Evolutionary conservation across 257 asterid species (phyloP).

Genomic region (Cruciata laevipes): DNA sequence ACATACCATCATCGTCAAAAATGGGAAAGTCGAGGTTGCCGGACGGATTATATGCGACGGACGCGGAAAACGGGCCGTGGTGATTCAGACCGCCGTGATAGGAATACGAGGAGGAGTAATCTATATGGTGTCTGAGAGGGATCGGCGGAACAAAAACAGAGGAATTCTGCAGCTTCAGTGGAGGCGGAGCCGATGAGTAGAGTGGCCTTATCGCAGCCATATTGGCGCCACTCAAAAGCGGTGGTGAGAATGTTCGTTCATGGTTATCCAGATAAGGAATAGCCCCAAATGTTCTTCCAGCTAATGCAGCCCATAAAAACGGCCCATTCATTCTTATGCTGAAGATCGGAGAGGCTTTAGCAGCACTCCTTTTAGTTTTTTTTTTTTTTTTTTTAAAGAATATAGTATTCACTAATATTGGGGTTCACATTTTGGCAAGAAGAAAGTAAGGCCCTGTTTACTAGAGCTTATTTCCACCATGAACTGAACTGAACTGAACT

Average conservation of each 20-base stretch:
- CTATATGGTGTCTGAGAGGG: slow-evolving; percentile 29
- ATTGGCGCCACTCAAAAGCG: slow-evolving; percentile 2
- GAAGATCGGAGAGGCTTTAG: too few relatives aligned
- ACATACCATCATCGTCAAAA: slow-evolving; percentile 41
- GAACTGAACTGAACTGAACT: too few relatives aligned
- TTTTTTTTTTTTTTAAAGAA: too few relatives aligned
- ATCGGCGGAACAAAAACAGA: slow-evolving; percentile 23
- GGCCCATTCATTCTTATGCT: background rate
- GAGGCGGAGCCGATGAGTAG: slow-evolving; percentile 44
- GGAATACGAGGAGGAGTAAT: slow-evolving; percentile 4
- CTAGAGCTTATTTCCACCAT: too few relatives aligned
- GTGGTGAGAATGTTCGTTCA: background rate
- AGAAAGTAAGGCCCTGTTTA: too few relatives aligned
- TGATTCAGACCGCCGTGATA: slow-evolving; percentile 13
- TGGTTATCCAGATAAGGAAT: background rate
- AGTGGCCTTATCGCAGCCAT: slow-evolving; percentile 59
- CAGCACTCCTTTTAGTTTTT: too few relatives aligned
- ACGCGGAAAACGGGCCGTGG: slow-evolving; percentile 26
- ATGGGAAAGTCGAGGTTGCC: slow-evolving; percentile 66
- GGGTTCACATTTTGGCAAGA: too few relatives aligned
- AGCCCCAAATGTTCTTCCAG: background rate
- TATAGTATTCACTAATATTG: too few relatives aligned
- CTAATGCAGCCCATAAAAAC: background rate
- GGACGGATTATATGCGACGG: slow-evolving; percentile 71
- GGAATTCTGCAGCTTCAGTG: slow-evolving; percentile 29